These are phyloP conservation scores for Echinosophora koreensis DNA, from an alignment of 306 rosid genomes.

Conservation along the genomic window DNA sequence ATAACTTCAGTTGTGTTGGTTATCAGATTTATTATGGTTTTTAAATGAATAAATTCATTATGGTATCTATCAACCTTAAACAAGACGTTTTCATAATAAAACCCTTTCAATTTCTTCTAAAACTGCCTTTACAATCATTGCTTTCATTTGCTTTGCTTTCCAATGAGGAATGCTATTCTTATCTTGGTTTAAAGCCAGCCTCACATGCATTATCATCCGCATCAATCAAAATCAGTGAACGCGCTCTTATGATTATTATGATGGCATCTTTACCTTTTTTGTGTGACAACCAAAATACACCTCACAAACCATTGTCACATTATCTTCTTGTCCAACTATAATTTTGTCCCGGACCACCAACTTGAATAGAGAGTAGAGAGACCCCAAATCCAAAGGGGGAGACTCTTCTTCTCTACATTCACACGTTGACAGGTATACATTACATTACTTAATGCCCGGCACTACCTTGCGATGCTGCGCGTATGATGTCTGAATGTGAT, in stretches of 20 bases:
- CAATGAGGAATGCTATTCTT: slow-evolving; percentile 30
- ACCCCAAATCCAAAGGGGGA: neutral
- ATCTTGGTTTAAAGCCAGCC: slow-evolving; percentile 42
- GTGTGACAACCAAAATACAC: slow-evolving; percentile 53
- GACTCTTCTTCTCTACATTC: neutral
- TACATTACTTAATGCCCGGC: slow-evolving; percentile 24
- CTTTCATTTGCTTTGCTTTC: slow-evolving; percentile 22
- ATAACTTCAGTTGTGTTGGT: slow-evolving; percentile 5
- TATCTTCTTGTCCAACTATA: slow-evolving; percentile 37
- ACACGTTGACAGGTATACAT: neutral
- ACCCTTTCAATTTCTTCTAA: neutral
- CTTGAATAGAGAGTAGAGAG: slow-evolving; percentile 9
- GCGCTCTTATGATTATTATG: slow-evolving; percentile 40
- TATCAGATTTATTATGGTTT: slow-evolving; percentile 14
- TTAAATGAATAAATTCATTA: neutral
- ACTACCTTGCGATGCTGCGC: slow-evolving; percentile 9
- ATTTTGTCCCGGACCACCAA: slow-evolving; percentile 40
- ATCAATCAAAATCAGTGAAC: slow-evolving; percentile 48
- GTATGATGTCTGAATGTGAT: slow-evolving; percentile 17
- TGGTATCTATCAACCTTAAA: neutral
- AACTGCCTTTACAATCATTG: slow-evolving; percentile 12
- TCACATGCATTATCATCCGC: slow-evolving; percentile 60
- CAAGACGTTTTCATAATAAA: neutral
- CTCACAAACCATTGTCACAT: slow-evolving; percentile 56
- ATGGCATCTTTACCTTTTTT: slow-evolving; percentile 48